Percentiles rank a stretch among this genome's conserved stretches.
Conservation (phyloP, 106 monocot species). For the Dioscorea zingiberensis region DNA sequence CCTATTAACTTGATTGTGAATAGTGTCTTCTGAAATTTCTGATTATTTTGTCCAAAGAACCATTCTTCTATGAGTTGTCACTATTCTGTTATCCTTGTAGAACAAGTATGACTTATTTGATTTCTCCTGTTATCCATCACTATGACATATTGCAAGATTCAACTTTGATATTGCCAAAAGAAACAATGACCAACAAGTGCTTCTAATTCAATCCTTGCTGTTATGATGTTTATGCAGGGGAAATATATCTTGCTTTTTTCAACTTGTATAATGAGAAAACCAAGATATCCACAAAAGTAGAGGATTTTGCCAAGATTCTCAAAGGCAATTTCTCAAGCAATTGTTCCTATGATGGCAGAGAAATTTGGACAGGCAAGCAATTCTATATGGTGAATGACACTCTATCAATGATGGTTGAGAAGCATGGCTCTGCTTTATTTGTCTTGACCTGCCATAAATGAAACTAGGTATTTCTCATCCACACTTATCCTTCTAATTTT, state of each 20-base stretch:
- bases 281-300: conserved; percentile 28
- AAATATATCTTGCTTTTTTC: conserved; percentile 81
- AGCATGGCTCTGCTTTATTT: conserved; percentile 58
- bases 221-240: conserved; percentile 51
- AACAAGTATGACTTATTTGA: too few species aligned
- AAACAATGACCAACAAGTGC: too few species aligned
- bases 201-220: too few species aligned
- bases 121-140: too few species aligned
- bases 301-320: conserved; percentile 35
- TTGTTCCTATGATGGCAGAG: conserved; percentile 41
- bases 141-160: too few species aligned
- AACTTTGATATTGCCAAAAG: too few species aligned
- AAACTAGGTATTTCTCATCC: background rate
- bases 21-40: too few species aligned
- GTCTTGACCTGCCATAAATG: conserved; percentile 28
- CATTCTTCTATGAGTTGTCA: too few species aligned
- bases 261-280: conserved; percentile 40
- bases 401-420: conserved; percentile 35
- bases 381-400: conserved; percentile 11
- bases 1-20: too few species aligned
- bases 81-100: too few species aligned
- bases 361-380: conserved; percentile 60
- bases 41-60: too few species aligned
- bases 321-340: background rate
- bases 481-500: too few species aligned